Evolutionary conservation across 495 filamentous ascomycete genomes (phyloP), one percentile per base, ranked within the genome.

Genomic region (Cryomyces minteri): DNA sequence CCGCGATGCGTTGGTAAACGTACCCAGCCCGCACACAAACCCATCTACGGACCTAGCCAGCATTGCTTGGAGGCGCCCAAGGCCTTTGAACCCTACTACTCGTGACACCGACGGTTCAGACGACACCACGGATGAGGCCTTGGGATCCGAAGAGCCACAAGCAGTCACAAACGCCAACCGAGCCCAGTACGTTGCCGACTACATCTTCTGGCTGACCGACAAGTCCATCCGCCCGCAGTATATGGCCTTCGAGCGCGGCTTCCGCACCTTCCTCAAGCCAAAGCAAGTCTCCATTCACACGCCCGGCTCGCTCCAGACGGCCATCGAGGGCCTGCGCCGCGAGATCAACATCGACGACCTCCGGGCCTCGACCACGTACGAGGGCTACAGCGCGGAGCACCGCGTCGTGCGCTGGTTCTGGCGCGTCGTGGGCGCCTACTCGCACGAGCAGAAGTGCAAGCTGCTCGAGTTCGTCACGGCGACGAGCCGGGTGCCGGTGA

Each of bases 401-500:
- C 71, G 65, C 5, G 71, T 77, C 11, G 76, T 98, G 43, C 55
- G 65, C 4, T 73, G 84, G 47, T 95, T 98, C 61, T 98, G 90
- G 90, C 67, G 61, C 31, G 71, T 94, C 6, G 78, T 88, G 5
- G 72, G 69, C 45, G 52, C 57, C 6, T 94, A 77, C 57, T 67
- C 55, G 32, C 66, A 79, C n/a, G 69, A 70, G 41, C 75, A 78
- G 65, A 78, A 79, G 54, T 69, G 74, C 32, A 70, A 70, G 54
- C 65, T 98, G 41, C 67, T 98, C 45, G 87, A 95, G 58, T 98
- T 98, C 51, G 88, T 96, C 25, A 98, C 90, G 25, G 86, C 87
- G 4, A 88, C 79, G 59, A 87, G 94, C 58, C 75, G 90, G 6
- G 69, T 96, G 5, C 90, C 90, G 0, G 82, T 93, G 1, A 84